phyloP scores from a whole-genome alignment of 2,329 filamentous ascomycete genomes.

The Stylonectria norvegica region DNA sequence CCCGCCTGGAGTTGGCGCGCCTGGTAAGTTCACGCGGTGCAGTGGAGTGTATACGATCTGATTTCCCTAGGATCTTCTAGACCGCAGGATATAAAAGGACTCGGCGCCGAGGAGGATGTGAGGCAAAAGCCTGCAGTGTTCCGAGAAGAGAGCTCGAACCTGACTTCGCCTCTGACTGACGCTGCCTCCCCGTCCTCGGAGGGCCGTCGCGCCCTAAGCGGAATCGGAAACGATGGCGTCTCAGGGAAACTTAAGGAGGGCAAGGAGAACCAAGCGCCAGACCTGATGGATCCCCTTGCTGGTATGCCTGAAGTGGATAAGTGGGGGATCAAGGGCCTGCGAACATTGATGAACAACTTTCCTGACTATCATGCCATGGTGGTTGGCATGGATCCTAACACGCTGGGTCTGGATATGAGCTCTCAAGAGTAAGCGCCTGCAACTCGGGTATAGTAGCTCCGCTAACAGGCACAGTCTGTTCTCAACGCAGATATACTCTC shows the following conservation, averaged over 20 bases:
- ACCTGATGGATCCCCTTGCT: slow-evolving; percentile 55
- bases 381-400: slow-evolving; percentile 55
- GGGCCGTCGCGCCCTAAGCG: slow-evolving; percentile 44
- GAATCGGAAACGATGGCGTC: slow-evolving; percentile 44
- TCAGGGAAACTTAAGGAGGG: slow-evolving; percentile 42
- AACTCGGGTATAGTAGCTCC: not conserved
- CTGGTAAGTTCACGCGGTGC: slow-evolving; percentile 28
- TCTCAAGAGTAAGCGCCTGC: slow-evolving; percentile 51
- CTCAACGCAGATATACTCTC: slow-evolving; percentile 58
- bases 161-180: no score
- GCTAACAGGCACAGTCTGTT: slow-evolving; percentile 42
- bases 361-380: slow-evolving; percentile 61
- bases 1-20: slow-evolving; percentile 40
- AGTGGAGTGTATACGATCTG: slow-evolving; percentile 13
- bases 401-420: slow-evolving; percentile 55
- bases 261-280: slow-evolving; percentile 37
- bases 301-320: slow-evolving; percentile 62
- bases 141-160: slow-evolving; percentile 40
- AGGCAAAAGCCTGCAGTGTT: slow-evolving; percentile 45
- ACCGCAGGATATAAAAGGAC: slow-evolving; percentile 42
- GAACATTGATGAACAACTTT: slow-evolving; percentile 61
- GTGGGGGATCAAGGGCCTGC: slow-evolving; percentile 62
- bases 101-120: slow-evolving; percentile 40
- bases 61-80: slow-evolving; percentile 34
- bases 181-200: no score